Percentiles rank a stretch among this genome's conserved stretches.
These are phyloP conservation scores for Phanerochaete sordida DNA, from an alignment of 768 basidiomycete genomes.

Conservation along the genomic window DNA sequence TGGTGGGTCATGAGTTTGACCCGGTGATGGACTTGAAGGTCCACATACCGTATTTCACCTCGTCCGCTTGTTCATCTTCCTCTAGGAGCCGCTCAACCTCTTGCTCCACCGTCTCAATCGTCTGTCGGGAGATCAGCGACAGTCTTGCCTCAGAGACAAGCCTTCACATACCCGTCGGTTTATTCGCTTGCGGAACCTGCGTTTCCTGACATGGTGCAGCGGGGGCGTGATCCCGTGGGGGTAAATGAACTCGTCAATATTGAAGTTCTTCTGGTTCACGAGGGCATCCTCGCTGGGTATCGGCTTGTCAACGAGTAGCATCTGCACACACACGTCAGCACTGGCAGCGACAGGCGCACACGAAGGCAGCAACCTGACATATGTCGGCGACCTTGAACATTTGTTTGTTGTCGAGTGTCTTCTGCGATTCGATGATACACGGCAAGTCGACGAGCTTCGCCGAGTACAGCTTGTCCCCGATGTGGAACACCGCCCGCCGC, in stretches of 20 bases:
- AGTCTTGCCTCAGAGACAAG: no score
- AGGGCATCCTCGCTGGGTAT: constrained; percentile 67
- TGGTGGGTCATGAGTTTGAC: neutral
- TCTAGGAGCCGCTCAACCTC: constrained; percentile 86
- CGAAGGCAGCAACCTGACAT: constrained; percentile 66
- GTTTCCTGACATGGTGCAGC: constrained; percentile 82
- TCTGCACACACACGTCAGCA: constrained; percentile 41
- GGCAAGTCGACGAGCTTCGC: constrained; percentile 96
- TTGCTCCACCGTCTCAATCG: constrained; percentile 92
- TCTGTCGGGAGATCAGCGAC: constrained; percentile 38
- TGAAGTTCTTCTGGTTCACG: constrained; percentile 65
- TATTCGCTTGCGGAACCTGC: constrained; percentile 87
- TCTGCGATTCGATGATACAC: constrained; percentile 91
- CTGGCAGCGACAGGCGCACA: constrained; percentile 10
- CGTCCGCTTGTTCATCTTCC: constrained; percentile 69
- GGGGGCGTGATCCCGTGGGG: constrained; percentile 96
- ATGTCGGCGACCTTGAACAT: constrained; percentile 99
- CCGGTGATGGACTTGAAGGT: neutral
- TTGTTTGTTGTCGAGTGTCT: constrained; percentile 93
- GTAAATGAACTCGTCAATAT: constrained; percentile 95
- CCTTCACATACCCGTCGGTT: constrained; percentile 67
- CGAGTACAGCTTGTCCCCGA: constrained; percentile 75
- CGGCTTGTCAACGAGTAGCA: constrained; percentile 85
- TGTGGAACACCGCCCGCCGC: constrained; percentile 84
- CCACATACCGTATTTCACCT: constrained; percentile 71